Percentiles rank a stretch among this genome's conserved stretches.
Evolutionary conservation across 495 filamentous ascomycete species (phyloP).

Genomic region (Rhypophila decipiens): DNA sequence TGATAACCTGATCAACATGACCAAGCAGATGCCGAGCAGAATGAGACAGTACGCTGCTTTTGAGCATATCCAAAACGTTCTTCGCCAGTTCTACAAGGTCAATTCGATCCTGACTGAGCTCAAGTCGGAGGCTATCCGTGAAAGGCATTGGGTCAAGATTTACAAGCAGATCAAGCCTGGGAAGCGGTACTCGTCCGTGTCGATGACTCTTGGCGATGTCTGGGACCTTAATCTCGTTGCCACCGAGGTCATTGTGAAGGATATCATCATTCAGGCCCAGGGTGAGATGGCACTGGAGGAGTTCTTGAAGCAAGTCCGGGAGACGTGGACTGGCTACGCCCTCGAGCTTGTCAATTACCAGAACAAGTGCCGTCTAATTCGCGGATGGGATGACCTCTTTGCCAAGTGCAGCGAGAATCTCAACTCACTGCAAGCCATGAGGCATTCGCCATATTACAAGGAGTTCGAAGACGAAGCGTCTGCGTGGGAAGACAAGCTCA

Average conservation of each 20-base stretch:
- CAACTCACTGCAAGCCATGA: slow-evolving; percentile 96
- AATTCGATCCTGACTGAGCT: slow-evolving; percentile 82
- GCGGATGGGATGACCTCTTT: slow-evolving; percentile 97
- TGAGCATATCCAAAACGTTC: slow-evolving; percentile 87
- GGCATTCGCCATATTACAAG: slow-evolving; percentile 97
- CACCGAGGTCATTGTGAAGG: slow-evolving; percentile 78
- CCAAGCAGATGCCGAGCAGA: slow-evolving; percentile 96
- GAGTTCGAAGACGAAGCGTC: slow-evolving; percentile 97
- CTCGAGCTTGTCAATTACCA: slow-evolving; percentile 96
- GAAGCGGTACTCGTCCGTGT: slow-evolving; percentile 84
- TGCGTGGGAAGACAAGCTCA: slow-evolving; percentile 95
- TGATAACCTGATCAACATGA: slow-evolving; percentile 91
- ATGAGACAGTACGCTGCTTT: slow-evolving; percentile 99
- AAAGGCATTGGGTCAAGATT: slow-evolving; percentile 95
- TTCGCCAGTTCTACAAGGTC: slow-evolving; percentile 83
- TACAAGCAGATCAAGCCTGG: slow-evolving; percentile 90
- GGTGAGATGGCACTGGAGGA: slow-evolving; percentile 98
- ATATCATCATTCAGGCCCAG: slow-evolving; percentile 92
- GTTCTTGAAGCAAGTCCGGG: slow-evolving; percentile 93
- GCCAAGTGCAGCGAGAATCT: slow-evolving; percentile 97
- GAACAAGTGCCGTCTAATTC: slow-evolving; percentile 93
- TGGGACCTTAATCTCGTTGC: slow-evolving; percentile 91
- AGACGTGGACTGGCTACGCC: slow-evolving; percentile 91
- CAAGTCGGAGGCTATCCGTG: slow-evolving; percentile 93
- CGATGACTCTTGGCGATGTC: slow-evolving; percentile 90